phyloP scores from a whole-genome alignment of 192 early-diverging fungal genomes.

The Coemansia sp. region DNA sequence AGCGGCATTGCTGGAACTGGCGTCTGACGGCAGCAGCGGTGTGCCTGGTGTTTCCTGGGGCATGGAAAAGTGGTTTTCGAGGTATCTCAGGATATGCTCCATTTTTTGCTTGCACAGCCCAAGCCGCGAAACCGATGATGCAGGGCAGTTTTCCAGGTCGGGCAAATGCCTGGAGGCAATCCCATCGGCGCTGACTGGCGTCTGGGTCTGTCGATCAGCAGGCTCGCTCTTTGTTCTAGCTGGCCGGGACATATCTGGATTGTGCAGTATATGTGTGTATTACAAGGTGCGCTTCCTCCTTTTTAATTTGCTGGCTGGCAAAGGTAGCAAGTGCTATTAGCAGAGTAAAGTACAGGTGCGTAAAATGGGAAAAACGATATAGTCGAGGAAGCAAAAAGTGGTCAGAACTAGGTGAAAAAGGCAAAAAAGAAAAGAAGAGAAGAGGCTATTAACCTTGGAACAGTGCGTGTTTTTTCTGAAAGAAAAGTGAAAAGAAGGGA shows the following conservation, averaged over 20 bases:
- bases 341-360: neutral
- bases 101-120: constrained; percentile 28
- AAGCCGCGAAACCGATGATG: constrained; percentile 1
- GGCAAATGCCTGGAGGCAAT: constrained; percentile 2
- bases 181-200: neutral
- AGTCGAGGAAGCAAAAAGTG: neutral
- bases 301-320: neutral
- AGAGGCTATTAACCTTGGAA: neutral
- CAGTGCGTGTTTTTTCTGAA: neutral
- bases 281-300: neutral
- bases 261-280: neutral
- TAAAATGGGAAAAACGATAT: neutral
- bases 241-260: constrained; percentile 13
- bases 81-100: constrained; percentile 31
- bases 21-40: constrained; percentile 8
- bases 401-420: neutral
- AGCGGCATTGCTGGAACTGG: constrained; percentile 1
- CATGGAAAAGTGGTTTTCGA: constrained; percentile 28
- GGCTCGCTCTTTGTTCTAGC: neutral
- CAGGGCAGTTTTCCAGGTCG: constrained; percentile 3
- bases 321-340: neutral
- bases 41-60: constrained; percentile 29
- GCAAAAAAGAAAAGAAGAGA: neutral
- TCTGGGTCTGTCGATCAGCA: neutral
- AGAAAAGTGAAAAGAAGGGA: neutral